Conservation (phyloP, 192 early-diverging fungal species). For the Podila minutissima region DNA sequence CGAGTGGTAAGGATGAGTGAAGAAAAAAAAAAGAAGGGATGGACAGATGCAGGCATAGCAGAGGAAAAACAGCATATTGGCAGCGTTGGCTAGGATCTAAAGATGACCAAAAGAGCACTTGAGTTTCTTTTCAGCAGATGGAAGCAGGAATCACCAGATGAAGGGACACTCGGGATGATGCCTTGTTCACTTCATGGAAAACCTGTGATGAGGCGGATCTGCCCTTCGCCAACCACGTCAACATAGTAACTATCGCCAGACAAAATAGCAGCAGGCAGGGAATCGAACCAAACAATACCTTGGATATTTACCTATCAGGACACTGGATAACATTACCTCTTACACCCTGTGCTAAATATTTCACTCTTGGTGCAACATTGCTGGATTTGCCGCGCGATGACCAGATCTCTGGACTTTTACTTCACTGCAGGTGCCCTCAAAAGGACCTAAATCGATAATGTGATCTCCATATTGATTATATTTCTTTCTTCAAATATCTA, state of each 20-base stretch:
- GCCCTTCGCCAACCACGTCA: not conserved
- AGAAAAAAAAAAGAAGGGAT: not conserved
- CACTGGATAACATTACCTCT: too few species aligned
- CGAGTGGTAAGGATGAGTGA: conserved; percentile 77
- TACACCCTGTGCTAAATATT: too few species aligned
- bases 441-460: too few species aligned
- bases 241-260: not conserved
- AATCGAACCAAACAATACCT: too few species aligned
- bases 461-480: conserved; percentile 4
- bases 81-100: not conserved
- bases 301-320: too few species aligned
- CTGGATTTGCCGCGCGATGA: too few species aligned
- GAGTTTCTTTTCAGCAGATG: too few species aligned
- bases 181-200: not conserved
- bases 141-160: too few species aligned
- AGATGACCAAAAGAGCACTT: not conserved
- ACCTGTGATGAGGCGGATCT: not conserved
- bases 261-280: too few species aligned
- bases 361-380: too few species aligned
- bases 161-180: not conserved
- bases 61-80: not conserved
- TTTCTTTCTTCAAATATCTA: conserved; percentile 26
- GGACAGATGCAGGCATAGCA: not conserved
- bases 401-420: too few species aligned
- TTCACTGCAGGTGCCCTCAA: too few species aligned